phyloP scores from a whole-genome alignment of 306 rosid species.

The Hippophae rhamnoides region DNA sequence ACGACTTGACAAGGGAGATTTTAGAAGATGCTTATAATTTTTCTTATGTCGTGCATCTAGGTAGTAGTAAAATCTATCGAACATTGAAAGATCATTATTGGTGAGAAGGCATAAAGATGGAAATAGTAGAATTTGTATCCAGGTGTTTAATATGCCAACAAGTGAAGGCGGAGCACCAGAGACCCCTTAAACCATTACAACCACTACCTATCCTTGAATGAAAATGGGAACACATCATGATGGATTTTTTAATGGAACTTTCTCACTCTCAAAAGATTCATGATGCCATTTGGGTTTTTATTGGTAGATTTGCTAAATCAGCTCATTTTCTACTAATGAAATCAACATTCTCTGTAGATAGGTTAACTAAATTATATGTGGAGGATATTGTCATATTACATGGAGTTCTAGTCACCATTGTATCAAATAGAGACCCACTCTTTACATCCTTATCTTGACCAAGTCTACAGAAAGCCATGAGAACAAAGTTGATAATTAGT shows the following conservation, averaged over 20 bases:
- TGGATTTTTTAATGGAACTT: background rate
- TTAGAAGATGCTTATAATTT: background rate
- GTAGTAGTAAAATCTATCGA: background rate
- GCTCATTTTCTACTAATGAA: background rate
- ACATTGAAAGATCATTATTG: background rate
- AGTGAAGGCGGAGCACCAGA: no score
- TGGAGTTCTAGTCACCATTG: background rate
- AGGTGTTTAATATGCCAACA: no score
- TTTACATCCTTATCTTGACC: background rate
- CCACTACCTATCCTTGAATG: no score
- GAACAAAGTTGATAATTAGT: background rate
- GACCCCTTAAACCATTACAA: no score
- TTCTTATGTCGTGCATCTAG: background rate
- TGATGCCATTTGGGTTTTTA: background rate
- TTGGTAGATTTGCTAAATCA: background rate
- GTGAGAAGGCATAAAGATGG: background rate
- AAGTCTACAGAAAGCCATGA: background rate
- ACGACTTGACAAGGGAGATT: no score
- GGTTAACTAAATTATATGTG: background rate
- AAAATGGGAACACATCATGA: no score
- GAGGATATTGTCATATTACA: background rate
- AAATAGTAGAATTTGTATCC: no score
- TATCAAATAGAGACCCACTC: background rate
- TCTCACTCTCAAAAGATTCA: background rate
- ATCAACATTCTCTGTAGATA: background rate